Evolutionary conservation across 352 stramenopile species (phyloP).

Genomic region (Pythium phragmiticola): DNA sequence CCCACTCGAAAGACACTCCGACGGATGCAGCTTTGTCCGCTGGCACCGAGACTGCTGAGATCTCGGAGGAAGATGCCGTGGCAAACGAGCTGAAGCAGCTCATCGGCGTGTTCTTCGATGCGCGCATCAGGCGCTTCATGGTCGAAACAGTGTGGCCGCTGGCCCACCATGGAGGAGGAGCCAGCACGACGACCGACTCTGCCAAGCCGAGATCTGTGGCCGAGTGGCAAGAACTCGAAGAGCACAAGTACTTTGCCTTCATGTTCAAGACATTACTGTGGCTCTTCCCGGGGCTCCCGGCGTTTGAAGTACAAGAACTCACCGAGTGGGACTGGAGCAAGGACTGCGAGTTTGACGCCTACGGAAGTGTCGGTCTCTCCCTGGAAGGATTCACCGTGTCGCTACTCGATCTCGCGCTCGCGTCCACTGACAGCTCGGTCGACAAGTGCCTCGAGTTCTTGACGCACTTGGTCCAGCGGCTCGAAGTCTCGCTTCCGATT

Average conservation of each 20-base stretch:
- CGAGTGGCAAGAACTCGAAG: conserved; percentile 39
- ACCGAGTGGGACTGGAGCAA: conserved; percentile 44
- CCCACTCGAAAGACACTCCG: neutral
- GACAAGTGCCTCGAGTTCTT: conserved; percentile 52
- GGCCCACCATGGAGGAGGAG: conserved; percentile 38
- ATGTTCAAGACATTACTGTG: conserved; percentile 45
- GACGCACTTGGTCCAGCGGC: conserved; percentile 36
- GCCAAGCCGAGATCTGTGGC: conserved; percentile 20
- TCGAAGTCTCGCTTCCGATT: conserved; percentile 37
- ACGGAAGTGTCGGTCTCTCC: conserved; percentile 36
- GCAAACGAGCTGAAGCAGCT: conserved; percentile 14
- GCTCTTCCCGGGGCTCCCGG: conserved; percentile 48
- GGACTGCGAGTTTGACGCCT: conserved; percentile 53
- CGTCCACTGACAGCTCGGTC: conserved; percentile 46
- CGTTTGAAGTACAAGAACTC: conserved; percentile 40
- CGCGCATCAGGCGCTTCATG: conserved; percentile 40
- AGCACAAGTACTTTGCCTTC: conserved; percentile 49
- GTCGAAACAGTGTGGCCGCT: conserved; percentile 47
- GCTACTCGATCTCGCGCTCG: conserved; percentile 42
- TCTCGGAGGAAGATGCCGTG: conserved; percentile 8
- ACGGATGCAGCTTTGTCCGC: neutral
- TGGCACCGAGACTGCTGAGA: neutral
- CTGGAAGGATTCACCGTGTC: conserved; percentile 49
- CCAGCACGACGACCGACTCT: neutral
- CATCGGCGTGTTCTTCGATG: conserved; percentile 41